Base-by-base conservation (phyloP, 768 basidiomycete species). In the Pleurotus platypus region DNA sequence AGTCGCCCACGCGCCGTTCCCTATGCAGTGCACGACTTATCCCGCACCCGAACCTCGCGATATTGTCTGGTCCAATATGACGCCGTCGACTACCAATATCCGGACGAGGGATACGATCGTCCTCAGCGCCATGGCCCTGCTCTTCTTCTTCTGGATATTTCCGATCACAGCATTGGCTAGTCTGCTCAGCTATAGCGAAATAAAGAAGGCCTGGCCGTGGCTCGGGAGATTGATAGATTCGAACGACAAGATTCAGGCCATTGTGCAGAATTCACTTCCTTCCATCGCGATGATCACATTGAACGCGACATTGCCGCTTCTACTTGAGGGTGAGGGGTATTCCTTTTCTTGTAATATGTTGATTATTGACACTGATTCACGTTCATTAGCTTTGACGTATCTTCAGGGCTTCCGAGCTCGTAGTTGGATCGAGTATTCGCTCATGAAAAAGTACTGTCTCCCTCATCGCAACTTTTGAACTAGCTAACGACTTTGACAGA, bases 221-320 rank as follows among this genome's bases (percentile, higher is more conserved):
- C 77, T 99, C 2, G 93, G 90, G 1, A 65, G 69, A n/a, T 67
- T 94, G 8, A 94, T 99, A 62, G 90, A 97, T 59, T 78, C 79
- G 51, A 94, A 90, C 63, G 85, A 84, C 42, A 84, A 86, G 59
- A 72, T 97, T 18, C 82, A 87, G 20, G 94, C 92, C 0, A 81
- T 99, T 40, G 92, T 98, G 18, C 94, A 98, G 72, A 98, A 95
- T 61, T 94, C 95, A 1, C 74, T 99, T 50, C 96, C 97, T 1
- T 90, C 90, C 22, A 80, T 95, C 53, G 96, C 89, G 2, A 84
- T 98, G 78, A 94, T 95, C 61, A 82, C 82, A 0, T 80, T 98
- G 66, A 99, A 98, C 70, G 94, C 91, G 0, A 60, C 90, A 26
- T 67, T 98, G 9, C 97, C 97, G 0, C 94, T 94, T 70, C 71